Base-by-base conservation (phyloP, 768 basidiomycete species). In the Suillus cothurnatus region DNA sequence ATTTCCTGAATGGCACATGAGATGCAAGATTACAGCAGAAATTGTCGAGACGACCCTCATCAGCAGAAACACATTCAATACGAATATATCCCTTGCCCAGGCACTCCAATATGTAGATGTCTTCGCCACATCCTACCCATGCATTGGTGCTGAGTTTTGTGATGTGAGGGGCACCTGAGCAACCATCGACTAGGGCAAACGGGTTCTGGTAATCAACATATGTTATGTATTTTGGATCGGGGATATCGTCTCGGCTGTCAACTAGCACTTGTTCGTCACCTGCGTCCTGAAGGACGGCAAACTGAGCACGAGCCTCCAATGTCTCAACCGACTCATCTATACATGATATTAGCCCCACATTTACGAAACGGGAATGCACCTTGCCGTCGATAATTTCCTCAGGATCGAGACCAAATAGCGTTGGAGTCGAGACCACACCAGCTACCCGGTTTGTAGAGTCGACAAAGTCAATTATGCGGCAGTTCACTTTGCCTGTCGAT, bases 381-480 rank as follows among this genome's bases (percentile, higher is more conserved):
- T 69, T 70, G 90, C 91, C 89, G 59, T 92, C 86, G 26, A 77
- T 75, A 8, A 91, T 73, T 63, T 86, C 85, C 14, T 80, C 74
- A n/a, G 93, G 90, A 71, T 93, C 88, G 5, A 99, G 77, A 0
- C 96, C 96, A 71, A 95, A 92, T 14, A 98, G 78, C 8, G 91
- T 93, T 0, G 96, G 95, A 14, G 86, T 83, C 19, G 88, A 92
- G 31, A 95, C 79, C 32, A 95, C 80, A 14, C 94, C 93, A 9
- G 84, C 74, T 4, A 94, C 85, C 11, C 90, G 85, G 43, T 80
- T 80, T 26, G 86, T 80, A 45, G 86, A 90, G 72, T 96, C 94
- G 19, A 95, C 94, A 67, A 97, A 91, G 73, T 99, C 96, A 67
- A 99, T 92, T 64, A 98, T 87, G 15, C 85, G 87, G 74, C 96